phyloP scores from a whole-genome alignment of 2,329 filamentous ascomycete genomes.

The Exserohilum rostratum region DNA sequence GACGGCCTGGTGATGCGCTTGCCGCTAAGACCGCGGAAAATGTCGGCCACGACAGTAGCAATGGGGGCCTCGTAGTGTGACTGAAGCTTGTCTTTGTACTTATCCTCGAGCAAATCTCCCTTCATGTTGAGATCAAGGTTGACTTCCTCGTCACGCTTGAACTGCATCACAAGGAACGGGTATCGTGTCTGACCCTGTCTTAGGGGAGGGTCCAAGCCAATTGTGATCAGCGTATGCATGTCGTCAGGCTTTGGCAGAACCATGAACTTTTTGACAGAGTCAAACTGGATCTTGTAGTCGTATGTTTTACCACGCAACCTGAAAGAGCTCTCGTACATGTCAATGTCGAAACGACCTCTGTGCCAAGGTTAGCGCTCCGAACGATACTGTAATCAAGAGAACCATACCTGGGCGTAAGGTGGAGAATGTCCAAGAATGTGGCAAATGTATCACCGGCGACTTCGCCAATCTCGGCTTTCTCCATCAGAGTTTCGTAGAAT shows the following conservation, averaged over 20 bases:
- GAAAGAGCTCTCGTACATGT: conserved; percentile 99
- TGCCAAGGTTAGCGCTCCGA: conserved; percentile 32
- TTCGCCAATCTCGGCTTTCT: conserved; percentile 98
- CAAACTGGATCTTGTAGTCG: conserved; percentile 99
- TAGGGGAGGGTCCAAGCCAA: conserved; percentile 91
- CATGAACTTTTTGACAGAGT: conserved; percentile 98
- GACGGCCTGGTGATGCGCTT: conserved; percentile 95
- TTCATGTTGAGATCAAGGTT: conserved; percentile 96
- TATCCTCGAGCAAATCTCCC: conserved; percentile 80
- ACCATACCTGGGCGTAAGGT: conserved; percentile 85
- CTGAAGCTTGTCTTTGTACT: conserved; percentile 89
- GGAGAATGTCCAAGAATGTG: conserved; percentile 93
- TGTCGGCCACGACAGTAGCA: conserved; percentile 90
- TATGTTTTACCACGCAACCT: conserved; percentile 97
- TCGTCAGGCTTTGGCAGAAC: conserved; percentile 98
- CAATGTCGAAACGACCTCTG: conserved; percentile 98
- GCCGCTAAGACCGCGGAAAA: conserved; percentile 91
- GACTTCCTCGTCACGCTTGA: conserved; percentile 97
- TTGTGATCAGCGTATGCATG: conserved; percentile 89
- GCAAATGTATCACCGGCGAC: conserved; percentile 98
- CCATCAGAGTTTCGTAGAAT: conserved; percentile 98
- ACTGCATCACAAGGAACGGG: conserved; percentile 98
- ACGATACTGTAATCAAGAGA: conserved; percentile 16
- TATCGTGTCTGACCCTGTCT: conserved; percentile 97
- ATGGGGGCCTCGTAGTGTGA: conserved; percentile 87